Percentiles rank a stretch among this genome's conserved stretches.
Conservation (phyloP, 306 rosid genomes). For the Albizia julibrissin region DNA sequence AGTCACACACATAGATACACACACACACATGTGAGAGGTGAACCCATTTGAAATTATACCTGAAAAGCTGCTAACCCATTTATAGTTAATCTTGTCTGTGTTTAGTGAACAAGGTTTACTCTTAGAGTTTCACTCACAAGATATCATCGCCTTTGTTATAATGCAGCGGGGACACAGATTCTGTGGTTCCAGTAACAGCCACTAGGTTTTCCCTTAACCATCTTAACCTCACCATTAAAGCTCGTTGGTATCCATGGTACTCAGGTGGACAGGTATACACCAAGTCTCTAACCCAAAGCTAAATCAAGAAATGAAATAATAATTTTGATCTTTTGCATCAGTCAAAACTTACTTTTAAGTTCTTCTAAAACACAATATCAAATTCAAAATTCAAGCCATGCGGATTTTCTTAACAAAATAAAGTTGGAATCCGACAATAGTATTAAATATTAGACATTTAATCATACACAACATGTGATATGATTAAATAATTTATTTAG, state of each 20-base stretch:
- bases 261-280: constrained; percentile 58
- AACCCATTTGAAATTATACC: neutral
- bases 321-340: neutral
- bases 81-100: neutral
- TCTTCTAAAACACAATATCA: neutral
- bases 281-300: neutral
- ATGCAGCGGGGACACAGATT: constrained; percentile 89
- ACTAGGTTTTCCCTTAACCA: constrained; percentile 72
- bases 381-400: neutral
- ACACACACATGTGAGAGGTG: neutral
- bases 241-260: constrained; percentile 89
- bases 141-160: neutral
- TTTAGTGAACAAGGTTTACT: neutral
- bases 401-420: neutral
- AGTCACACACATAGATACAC: neutral
- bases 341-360: neutral
- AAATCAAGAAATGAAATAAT: neutral
- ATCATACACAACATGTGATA: too few relatives aligned
- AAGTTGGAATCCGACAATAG: neutral
- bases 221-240: constrained; percentile 66
- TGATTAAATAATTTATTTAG: too few relatives aligned
- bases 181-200: constrained; percentile 88
- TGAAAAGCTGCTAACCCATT: neutral
- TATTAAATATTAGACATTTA: too few relatives aligned
- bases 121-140: neutral